phyloP scores from a whole-genome alignment of 371 early-diverging fungal species.

The Dichotomocladium elegans region DNA sequence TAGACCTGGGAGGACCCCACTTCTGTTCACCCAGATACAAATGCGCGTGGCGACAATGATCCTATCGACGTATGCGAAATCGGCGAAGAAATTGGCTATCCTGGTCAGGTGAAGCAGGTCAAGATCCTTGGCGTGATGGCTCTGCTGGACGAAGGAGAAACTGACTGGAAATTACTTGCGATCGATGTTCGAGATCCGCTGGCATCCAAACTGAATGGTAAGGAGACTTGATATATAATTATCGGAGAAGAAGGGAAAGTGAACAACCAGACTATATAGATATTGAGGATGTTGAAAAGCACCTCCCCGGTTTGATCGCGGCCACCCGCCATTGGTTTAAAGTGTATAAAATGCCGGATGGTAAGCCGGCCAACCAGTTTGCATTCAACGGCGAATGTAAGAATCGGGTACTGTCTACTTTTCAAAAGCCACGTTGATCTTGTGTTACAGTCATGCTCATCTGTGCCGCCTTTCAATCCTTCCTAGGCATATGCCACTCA shows the following conservation, averaged over 20 bases:
- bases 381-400: constrained; percentile 93
- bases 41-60: constrained; percentile 95
- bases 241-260: too few relatives aligned
- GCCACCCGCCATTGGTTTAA: constrained; percentile 99
- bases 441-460: not conserved
- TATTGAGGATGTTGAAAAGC: constrained; percentile 95
- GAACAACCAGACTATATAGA: constrained; percentile 37
- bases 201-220: constrained; percentile 80
- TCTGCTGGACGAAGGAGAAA: constrained; percentile 94
- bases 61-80: constrained; percentile 97
- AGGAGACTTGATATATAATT: too few relatives aligned
- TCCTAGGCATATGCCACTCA: constrained; percentile 43
- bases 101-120: constrained; percentile 96
- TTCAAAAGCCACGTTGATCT: too few relatives aligned
- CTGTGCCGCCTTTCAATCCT: not conserved
- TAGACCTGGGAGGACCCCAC: constrained; percentile 98
- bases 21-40: constrained; percentile 80
- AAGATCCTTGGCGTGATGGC: constrained; percentile 95
- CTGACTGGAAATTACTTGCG: constrained; percentile 97
- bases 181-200: constrained; percentile 91
- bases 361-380: constrained; percentile 98
- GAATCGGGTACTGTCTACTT: constrained; percentile 61
- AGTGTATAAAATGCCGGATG: constrained; percentile 99
- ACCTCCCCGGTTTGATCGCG: constrained; percentile 92
- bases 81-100: constrained; percentile 76